Percentiles rank a stretch among this genome's conserved stretches.
phyloP scores from a whole-genome alignment of 352 stramenopile species.

The Pythium grandisporangium region DNA sequence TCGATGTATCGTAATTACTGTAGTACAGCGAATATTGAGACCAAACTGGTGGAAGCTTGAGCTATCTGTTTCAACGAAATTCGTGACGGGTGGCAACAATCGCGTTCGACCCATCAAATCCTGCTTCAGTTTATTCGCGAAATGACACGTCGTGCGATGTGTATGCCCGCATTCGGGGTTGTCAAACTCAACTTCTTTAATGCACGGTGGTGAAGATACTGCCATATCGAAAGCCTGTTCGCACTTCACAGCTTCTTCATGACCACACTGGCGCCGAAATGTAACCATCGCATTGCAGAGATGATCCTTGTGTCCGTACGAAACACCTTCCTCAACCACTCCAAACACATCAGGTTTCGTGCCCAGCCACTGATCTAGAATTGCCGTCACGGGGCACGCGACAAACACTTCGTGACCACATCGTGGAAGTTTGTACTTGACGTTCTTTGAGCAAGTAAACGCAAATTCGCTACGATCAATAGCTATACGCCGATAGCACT shows the following conservation, averaged over 20 bases:
- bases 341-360: constrained; percentile 17
- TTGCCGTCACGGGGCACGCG: constrained; percentile 31
- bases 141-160: constrained; percentile 39
- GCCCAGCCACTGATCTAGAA: constrained; percentile 42
- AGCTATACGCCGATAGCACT: constrained; percentile 44
- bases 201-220: constrained; percentile 27
- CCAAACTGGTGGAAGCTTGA: constrained; percentile 25
- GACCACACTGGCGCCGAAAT: constrained; percentile 57
- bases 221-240: constrained; percentile 67
- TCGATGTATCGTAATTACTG: constrained; percentile 21
- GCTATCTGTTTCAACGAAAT: constrained; percentile 10
- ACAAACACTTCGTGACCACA: constrained; percentile 52
- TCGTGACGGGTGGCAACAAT: constrained; percentile 4
- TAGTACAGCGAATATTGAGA: constrained; percentile 29
- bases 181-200: constrained; percentile 25
- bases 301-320: constrained; percentile 64
- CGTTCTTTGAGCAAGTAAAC: constrained; percentile 47
- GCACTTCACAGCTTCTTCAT: constrained; percentile 42
- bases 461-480: constrained; percentile 12
- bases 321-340: constrained; percentile 42
- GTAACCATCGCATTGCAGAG: constrained; percentile 44
- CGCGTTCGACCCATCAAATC: background rate
- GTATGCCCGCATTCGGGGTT: constrained; percentile 71
- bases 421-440: constrained; percentile 40
- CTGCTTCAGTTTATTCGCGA: constrained; percentile 10